Evolutionary conservation across 2,329 filamentous ascomycete genomes (phyloP), one percentile per base, ranked within the genome.

Genomic region (Fusarium nematophilum): DNA sequence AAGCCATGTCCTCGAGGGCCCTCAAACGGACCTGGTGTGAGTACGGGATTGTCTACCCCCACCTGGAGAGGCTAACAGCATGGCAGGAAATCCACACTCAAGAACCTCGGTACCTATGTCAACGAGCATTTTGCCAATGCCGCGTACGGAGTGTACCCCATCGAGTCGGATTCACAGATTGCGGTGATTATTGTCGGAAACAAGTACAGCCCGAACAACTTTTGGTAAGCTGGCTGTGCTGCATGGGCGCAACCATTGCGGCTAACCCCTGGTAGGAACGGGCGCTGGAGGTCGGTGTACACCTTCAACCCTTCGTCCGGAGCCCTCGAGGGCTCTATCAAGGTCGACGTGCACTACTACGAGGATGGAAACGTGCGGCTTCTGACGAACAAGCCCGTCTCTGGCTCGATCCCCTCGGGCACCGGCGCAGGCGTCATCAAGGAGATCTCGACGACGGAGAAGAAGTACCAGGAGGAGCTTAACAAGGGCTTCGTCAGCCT

Each of bases 311-410:
- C 93, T 5, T 80, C 87, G n/a, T 85, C 85, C 2, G 82, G 83
- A 62, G 81, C 81, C 40, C 80, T 98, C 36, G 87, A 88, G 30
- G 95, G 95, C 68, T 87, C 83, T 55, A 88, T 98, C 76, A 92
- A 94, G 75, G 91, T 97, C 48, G 93, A 98, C 68, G 94, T 99
- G 45, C 95, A 99, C 82, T 99, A 99, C 83, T 99, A 99, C 80
- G 95, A 99, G 79, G 96, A 99, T 73, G 95, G 95, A 60, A 99
- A 99, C 73, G 95, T 99, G 53, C 90, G 95, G 3, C 85, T 99
- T 56, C 83, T 94, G 62, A 97, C 95, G n/a, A 89, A 86, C 71
- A 97, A 97, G 79, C 81, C 90, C 9, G 75, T 94, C 10, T 82
- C 82, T 1, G 75, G 85, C 3, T 85, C 84, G 8, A 75, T 91